Evolutionary conservation across 495 filamentous ascomycete species (phyloP).

Genomic region (Parachaetomium inaequale): DNA sequence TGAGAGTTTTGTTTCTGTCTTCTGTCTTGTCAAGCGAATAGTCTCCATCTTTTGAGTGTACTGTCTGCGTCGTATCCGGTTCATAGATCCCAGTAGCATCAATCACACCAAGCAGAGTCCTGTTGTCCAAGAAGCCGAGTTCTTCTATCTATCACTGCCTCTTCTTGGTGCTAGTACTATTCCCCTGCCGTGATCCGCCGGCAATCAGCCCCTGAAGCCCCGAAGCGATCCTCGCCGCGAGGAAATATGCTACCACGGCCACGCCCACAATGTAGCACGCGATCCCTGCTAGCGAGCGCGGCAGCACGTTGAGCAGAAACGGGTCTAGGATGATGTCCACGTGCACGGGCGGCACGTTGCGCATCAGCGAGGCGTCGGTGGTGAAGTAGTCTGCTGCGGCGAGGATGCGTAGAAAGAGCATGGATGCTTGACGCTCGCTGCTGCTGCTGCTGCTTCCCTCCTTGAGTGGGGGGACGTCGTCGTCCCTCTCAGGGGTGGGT

Average conservation of each 20-base stretch:
- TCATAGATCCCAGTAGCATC: background rate
- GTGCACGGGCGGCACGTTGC: slow-evolving; percentile 64
- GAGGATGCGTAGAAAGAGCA: slow-evolving; percentile 73
- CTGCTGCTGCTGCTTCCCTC: background rate
- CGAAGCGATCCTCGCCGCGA: slow-evolving; percentile 37
- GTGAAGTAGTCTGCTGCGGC: slow-evolving; percentile 84
- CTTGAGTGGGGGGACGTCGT: background rate
- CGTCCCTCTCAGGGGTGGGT: background rate
- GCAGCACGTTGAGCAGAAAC: slow-evolving; percentile 68
- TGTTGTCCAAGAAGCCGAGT: background rate
- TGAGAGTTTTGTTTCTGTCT: too few species aligned
- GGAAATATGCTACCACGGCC: slow-evolving; percentile 48
- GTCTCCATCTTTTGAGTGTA: too few species aligned
- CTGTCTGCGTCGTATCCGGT: too few species aligned
- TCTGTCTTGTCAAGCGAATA: too few species aligned
- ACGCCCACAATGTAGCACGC: slow-evolving; percentile 57
- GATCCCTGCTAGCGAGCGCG: slow-evolving; percentile 65
- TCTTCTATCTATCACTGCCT: slow-evolving; percentile 30
- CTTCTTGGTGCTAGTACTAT: background rate
- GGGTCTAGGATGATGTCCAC: slow-evolving; percentile 92
- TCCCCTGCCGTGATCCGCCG: background rate
- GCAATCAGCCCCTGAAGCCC: slow-evolving; percentile 27
- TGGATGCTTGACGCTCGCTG: slow-evolving; percentile 42
- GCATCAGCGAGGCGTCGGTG: slow-evolving; percentile 69
- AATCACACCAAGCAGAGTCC: background rate